Conservation (phyloP, 192 early-diverging fungal genomes). For the Coemansia sp. region DNA sequence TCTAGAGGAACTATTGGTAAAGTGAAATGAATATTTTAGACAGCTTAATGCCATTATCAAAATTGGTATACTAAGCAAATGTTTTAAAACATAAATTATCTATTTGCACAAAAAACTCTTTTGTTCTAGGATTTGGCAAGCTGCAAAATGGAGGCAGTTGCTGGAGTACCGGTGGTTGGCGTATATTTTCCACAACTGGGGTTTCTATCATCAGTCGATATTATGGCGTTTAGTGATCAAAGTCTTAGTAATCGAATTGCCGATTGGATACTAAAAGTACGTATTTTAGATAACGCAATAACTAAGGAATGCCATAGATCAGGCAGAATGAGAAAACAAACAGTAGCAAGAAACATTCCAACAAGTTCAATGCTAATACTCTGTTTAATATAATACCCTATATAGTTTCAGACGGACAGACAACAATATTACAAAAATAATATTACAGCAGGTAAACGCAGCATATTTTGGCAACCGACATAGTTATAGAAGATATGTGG, state of each 20-base stretch:
- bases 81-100: background rate
- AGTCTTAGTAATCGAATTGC: background rate
- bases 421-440: conserved; percentile 48
- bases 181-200: conserved; percentile 54
- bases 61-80: background rate
- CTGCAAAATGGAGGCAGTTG: conserved; percentile 29
- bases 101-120: background rate
- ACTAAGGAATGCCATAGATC: no score
- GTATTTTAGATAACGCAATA: background rate
- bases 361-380: no score
- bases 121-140: conserved; percentile 28
- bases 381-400: background rate
- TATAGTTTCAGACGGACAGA: conserved; percentile 50
- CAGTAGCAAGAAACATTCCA: no score
- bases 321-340: no score
- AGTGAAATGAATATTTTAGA: background rate
- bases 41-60: no score
- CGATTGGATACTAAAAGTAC: conserved; percentile 34
- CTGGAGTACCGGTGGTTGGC: conserved; percentile 31
- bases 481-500: background rate
- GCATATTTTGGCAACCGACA: background rate
- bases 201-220: conserved; percentile 44
- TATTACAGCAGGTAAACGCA: conserved; percentile 24
- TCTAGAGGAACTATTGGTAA: conserved; percentile 33
- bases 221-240: conserved; percentile 3